Evolutionary conservation across 1,284 basidiomycete species (phyloP), one percentile per base, ranked within the genome.

Genomic region (Serendipita sp.): DNA sequence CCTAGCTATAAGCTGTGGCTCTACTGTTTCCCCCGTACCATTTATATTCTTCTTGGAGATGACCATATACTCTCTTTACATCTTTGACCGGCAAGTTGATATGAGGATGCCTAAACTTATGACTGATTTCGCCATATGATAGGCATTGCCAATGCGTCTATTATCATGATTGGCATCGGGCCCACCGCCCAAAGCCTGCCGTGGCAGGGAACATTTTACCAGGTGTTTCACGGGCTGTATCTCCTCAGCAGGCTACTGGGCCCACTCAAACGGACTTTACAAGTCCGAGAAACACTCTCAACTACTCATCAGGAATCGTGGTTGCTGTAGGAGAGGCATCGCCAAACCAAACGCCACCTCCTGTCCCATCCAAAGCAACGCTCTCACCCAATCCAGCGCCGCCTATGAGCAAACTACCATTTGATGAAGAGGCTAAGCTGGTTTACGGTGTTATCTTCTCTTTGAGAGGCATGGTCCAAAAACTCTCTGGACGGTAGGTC

Each of bases 391-490:
- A 32, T 32, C 34, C 53, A 26, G 34, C 32, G 8, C 29, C 32
- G 15, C 62, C 13, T 61, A 65, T 63, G 49, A 63, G 61, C n/a
- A 79, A 80, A 10, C 76, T 97, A 29, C 80, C 94, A 3, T 97
- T 99, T 67, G 94, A 99, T 71, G 95, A 99, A 74, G 94, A 99
- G 74, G 87, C 90, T 1, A 99, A 99, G 73, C 81, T 99, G 62
- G 93, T 99, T 0, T 99, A 98, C 71, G 96, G 96, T 65, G 90
- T 99, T 50, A 81, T 99, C 17, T 78, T 97, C 62, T 95, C 92
- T 4, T 73, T 99, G 67, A 77, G 93, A 62, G 95, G 93, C 73
- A 94, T 99, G 91, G 80, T 94, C 70, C 94, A 88, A 77, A 98
- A 96, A 74, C 74, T 99, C 12, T 89, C 91, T 17, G 87, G 87